Percentiles rank a stretch among this genome's conserved stretches.
Conservation (phyloP, 2,329 filamentous ascomycete genomes). For the Byssochlamys sp. region DNA sequence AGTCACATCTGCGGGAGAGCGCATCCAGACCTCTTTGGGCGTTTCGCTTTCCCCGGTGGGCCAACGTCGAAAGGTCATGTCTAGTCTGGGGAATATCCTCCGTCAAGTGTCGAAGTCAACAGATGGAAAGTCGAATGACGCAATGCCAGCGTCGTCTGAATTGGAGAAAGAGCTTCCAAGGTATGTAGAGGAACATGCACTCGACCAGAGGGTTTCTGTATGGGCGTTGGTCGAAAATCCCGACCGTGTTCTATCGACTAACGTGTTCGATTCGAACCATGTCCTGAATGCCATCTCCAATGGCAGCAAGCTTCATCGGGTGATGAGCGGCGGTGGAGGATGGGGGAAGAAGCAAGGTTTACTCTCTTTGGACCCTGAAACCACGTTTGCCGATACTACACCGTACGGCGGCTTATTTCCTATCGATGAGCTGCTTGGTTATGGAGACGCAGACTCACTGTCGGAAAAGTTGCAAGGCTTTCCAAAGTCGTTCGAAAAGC, state of each 20-base stretch:
- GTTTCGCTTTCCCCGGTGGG: constrained; percentile 30
- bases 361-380: constrained; percentile 33
- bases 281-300: constrained; percentile 18
- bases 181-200: constrained; percentile 29
- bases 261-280: constrained; percentile 8
- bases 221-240: constrained; percentile 31
- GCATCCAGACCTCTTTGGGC: constrained; percentile 12
- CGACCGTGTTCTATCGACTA: constrained; percentile 6
- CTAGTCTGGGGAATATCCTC: constrained; percentile 36
- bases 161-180: constrained; percentile 32
- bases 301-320: constrained; percentile 32
- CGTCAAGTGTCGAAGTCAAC: constrained; percentile 29
- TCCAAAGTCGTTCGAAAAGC: constrained; percentile 14
- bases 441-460: not conserved
- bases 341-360: constrained; percentile 39
- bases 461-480: constrained; percentile 6
- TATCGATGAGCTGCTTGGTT: constrained; percentile 18
- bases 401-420: constrained; percentile 8
- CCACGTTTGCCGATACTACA: constrained; percentile 16
- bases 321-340: constrained; percentile 36
- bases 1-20: constrained; percentile 12
- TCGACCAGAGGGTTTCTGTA: constrained; percentile 32
- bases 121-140: constrained; percentile 15
- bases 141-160: constrained; percentile 33
- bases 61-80: constrained; percentile 27